Evolutionary conservation across 75 land plant genomes (phyloP), one percentile per base, ranked within the genome.

Genomic region (Cryptomeria japonica): DNA sequence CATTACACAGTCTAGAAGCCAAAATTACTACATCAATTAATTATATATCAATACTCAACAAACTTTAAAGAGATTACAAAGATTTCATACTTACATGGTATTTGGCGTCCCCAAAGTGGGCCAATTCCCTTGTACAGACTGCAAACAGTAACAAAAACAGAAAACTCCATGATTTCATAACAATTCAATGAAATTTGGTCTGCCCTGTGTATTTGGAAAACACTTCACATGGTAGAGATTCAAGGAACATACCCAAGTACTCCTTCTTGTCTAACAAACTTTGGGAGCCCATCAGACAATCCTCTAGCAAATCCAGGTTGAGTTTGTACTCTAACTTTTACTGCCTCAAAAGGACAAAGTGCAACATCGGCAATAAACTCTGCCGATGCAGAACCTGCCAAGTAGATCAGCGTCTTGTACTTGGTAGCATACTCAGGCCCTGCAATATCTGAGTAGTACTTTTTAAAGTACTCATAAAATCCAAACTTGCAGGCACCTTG

Each of bases 401-500:
- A 91, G 90, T 94, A 96, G 51, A 97, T 94, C 77, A 97, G 79
- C 8, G 97, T 94, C 89, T 96, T 96, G 91, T 97, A 95, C 87
- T 96, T 93, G 47, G 93, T 84, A 55, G 98, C 95, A 87, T 87
- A 89, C 89, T 94, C 96, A 31, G 96, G 93, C 10, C 98, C 98
- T 58, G 92, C 98, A 84, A 95, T 78, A 83, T 97, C 99, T 3
- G 97, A 92, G 85, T 97, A 97, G 87, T 89, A 94, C 87, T 97
- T 96, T 94, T 97, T 96, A 89, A 97, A 97, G 87, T 91, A 96
- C 86, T 97, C 99, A 42, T 97, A 97, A 76, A 97, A 93, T 1
- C 99, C 99, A 88, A 89, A 92, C 86, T 97, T 97, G 95, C 98
- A 96, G 85, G 99, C 99, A 31, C 99, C 99, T 89, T 98, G 99